Percentiles rank a stretch among this genome's conserved stretches.
phyloP scores from a whole-genome alignment of 495 filamentous ascomycete species.

The Acidiella bohemica region DNA sequence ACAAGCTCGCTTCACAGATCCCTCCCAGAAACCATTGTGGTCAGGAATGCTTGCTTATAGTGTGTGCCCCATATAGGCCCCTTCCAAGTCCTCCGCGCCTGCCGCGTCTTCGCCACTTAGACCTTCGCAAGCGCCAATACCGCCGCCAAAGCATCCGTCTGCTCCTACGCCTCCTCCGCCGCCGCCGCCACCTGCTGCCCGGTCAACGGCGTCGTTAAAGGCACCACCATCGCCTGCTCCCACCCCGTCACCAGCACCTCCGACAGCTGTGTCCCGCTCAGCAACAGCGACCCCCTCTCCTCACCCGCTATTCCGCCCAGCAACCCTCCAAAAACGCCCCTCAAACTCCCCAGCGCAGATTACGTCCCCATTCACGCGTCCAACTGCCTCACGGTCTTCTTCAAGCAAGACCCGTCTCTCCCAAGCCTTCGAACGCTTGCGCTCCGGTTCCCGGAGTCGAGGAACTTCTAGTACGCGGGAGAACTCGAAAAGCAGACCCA shows the following conservation, averaged over 20 bases:
- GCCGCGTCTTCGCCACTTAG: background rate
- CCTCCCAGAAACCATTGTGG: too few relatives aligned
- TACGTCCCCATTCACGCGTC: background rate
- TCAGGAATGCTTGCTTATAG: slow-evolving; percentile 12
- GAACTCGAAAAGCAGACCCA: too few relatives aligned
- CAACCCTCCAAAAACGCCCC: background rate
- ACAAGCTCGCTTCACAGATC: too few relatives aligned
- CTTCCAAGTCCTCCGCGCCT: background rate
- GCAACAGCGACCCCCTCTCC: too few relatives aligned
- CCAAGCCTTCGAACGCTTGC: slow-evolving; percentile 3
- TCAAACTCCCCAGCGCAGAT: background rate
- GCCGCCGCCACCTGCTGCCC: too few relatives aligned
- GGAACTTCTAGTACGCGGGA: too few relatives aligned
- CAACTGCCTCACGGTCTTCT: background rate
- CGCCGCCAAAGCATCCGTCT: background rate
- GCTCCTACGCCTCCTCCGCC: background rate
- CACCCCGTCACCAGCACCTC: too few relatives aligned
- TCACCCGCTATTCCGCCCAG: too few relatives aligned
- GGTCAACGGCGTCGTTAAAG: too few relatives aligned
- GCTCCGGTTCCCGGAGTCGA: slow-evolving; percentile 1
- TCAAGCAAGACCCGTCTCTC: slow-evolving; percentile 3
- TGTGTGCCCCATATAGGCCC: slow-evolving; percentile 12
- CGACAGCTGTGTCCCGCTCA: too few relatives aligned
- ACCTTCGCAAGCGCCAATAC: background rate
- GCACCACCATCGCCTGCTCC: too few relatives aligned